Conservation (phyloP, 177 flowering plant genomes). For the Vitis hybrid region DNA sequence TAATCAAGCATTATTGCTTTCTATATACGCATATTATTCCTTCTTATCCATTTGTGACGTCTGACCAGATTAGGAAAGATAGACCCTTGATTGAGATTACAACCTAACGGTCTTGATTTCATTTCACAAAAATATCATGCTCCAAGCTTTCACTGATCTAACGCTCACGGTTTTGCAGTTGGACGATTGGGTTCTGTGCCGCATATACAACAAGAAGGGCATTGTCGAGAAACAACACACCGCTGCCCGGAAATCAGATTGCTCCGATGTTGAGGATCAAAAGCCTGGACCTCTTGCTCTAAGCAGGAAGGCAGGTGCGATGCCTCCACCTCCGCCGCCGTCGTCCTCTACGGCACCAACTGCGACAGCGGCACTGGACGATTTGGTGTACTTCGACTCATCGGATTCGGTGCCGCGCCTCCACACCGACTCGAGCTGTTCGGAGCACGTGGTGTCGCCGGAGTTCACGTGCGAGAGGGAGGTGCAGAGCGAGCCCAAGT, state of each 20-base stretch:
- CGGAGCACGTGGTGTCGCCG: constrained; percentile 82
- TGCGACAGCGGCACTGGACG: constrained; percentile 24
- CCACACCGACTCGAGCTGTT: constrained; percentile 84
- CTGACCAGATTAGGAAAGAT: constrained; percentile 2
- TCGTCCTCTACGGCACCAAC: constrained; percentile 14
- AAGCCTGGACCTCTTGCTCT: constrained; percentile 44
- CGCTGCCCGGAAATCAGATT: constrained; percentile 2
- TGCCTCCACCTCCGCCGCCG: constrained; percentile 7
- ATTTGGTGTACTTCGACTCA: constrained; percentile 51
- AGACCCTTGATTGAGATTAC: background rate
- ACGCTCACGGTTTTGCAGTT: constrained; percentile 46
- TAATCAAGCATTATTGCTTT: background rate
- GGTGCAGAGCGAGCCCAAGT: constrained; percentile 80
- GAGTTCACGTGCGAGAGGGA: constrained; percentile 65
- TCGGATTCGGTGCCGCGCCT: constrained; percentile 77
- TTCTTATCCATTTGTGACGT: constrained; percentile 14
- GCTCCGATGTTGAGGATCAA: constrained; percentile 30
- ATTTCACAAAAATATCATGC: background rate
- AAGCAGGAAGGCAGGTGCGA: background rate
- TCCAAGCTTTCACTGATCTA: background rate
- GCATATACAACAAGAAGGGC: constrained; percentile 96
- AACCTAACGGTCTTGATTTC: background rate
- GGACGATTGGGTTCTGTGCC: constrained; percentile 96
- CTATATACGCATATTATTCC: constrained; percentile 14
- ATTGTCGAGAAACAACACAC: constrained; percentile 41